Evolutionary conservation across 805 yeast species (phyloP), one percentile per base, ranked within the genome.

Genomic region (Kuraishia capsulata): DNA sequence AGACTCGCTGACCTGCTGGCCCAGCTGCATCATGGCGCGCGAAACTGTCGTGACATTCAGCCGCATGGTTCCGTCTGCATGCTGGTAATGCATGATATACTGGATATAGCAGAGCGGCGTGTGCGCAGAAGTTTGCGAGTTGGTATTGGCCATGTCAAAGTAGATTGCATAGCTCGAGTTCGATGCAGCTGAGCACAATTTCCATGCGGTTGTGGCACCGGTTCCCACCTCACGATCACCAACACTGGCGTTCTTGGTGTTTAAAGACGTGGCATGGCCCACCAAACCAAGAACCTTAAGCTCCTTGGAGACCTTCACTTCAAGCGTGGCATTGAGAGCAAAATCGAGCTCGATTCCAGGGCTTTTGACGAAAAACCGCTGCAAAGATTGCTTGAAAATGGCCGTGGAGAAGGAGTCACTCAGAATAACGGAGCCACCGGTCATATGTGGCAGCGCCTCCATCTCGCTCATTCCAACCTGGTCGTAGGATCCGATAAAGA

Each of bases 401-500:
- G 85, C 72, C 0, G 85, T 78, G 25, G 73, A 68, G 50, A 78
- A 79, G 3, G 80, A 72, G 57, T 79, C 87, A 40, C 79, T 65
- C 62, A 78, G 68, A 3, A 79, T 75, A 20, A 77, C 67, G 3
- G 62, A 61, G 37, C 87, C 87, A 20, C 86, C 86, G 9, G 84
- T 77, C 41, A 64, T 64, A 48, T 68, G 65, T 37, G 75, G 61
- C 9, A 78, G 55, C 13, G 67, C 62, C 42, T 74, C 78, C 86
- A 79, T 80, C 52, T 79, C 87, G 44, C 60, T 71, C 24, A 79
- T 59, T 1, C 87, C 87, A 33, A 77, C 67, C 54, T 79, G 87
- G 53, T 79, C 86, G 52, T 78, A 78, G 10, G 80, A 68, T 13
- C 86, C 86, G 41, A 76, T 69, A 45, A 78, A 77, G 17, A 78